Conservation (phyloP, 2,329 filamentous ascomycete species). For the Pezicula radicicola region DNA sequence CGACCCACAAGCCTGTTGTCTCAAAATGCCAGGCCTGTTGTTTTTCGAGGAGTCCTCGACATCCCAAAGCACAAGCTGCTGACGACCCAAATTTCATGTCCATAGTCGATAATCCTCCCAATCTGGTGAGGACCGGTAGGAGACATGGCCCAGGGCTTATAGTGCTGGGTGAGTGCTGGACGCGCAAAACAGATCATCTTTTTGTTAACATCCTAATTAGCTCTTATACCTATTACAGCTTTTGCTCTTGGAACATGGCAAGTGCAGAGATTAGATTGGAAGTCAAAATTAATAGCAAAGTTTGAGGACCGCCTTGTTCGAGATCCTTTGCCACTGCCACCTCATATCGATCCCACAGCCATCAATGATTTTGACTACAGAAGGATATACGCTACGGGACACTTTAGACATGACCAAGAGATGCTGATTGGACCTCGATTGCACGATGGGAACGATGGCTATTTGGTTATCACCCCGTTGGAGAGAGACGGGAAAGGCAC, state of each 20-base stretch:
- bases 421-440: slow-evolving; percentile 94
- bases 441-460: slow-evolving; percentile 86
- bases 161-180: slow-evolving; percentile 56
- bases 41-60: slow-evolving; percentile 19
- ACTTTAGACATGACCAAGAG: slow-evolving; percentile 82
- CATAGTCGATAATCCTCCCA: slow-evolving; percentile 80
- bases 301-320: slow-evolving; percentile 90
- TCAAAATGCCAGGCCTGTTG: slow-evolving; percentile 20
- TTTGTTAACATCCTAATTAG: slow-evolving; percentile 12
- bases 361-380: slow-evolving; percentile 91
- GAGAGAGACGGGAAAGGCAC: slow-evolving; percentile 63
- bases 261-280: slow-evolving; percentile 89
- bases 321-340: slow-evolving; percentile 80
- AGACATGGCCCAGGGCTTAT: slow-evolving; percentile 79
- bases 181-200: background rate
- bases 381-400: slow-evolving; percentile 72
- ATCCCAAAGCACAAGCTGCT: slow-evolving; percentile 39
- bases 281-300: slow-evolving; percentile 85
- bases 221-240: slow-evolving; percentile 82
- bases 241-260: slow-evolving; percentile 94
- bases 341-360: slow-evolving; percentile 75
- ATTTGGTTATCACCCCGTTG: slow-evolving; percentile 85
- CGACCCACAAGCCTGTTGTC: slow-evolving; percentile 2
- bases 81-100: slow-evolving; percentile 81
- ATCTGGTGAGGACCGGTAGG: slow-evolving; percentile 70